These are phyloP conservation scores for Grosmannia serpens DNA, from an alignment of 2,329 filamentous ascomycete species.

Conservation along the genomic window DNA sequence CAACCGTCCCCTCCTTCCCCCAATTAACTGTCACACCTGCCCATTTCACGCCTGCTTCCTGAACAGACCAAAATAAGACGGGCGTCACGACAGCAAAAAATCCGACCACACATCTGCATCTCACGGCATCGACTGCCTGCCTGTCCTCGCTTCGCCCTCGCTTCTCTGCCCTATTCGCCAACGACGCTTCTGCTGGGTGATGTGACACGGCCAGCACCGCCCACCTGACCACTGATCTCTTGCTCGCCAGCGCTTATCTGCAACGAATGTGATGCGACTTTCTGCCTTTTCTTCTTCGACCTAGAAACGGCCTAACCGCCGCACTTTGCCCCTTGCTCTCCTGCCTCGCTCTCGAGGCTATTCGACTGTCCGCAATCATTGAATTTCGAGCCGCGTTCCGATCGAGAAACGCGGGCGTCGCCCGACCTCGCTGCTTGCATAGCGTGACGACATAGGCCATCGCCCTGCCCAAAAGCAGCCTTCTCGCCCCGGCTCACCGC, in stretches of 20 bases:
- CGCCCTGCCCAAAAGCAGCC: background rate
- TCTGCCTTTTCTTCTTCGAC: background rate
- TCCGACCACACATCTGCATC: background rate
- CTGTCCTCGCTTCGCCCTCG: background rate
- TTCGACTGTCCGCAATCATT: background rate
- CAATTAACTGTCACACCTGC: conserved; percentile 3
- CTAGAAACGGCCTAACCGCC: background rate
- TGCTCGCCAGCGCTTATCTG: background rate
- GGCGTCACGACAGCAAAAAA: conserved; percentile 3
- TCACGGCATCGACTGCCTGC: background rate
- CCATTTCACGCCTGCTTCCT: background rate
- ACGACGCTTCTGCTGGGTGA: background rate
- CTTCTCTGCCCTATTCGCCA: background rate
- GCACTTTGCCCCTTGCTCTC: too few species aligned
- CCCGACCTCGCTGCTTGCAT: background rate
- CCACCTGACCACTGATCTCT: background rate
- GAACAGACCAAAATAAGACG: conserved; percentile 2
- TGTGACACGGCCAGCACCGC: background rate
- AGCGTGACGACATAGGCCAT: background rate
- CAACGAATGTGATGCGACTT: background rate
- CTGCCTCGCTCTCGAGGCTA: background rate
- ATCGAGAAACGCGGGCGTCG: background rate
- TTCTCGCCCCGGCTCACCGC: too few species aligned
- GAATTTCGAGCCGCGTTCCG: background rate
- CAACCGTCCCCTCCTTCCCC: conserved; percentile 5